A percentile compares a stretch with the other conserved stretches of the same genome.
Evolutionary conservation across 768 basidiomycete species (phyloP).

Genomic region (Russula emetica): DNA sequence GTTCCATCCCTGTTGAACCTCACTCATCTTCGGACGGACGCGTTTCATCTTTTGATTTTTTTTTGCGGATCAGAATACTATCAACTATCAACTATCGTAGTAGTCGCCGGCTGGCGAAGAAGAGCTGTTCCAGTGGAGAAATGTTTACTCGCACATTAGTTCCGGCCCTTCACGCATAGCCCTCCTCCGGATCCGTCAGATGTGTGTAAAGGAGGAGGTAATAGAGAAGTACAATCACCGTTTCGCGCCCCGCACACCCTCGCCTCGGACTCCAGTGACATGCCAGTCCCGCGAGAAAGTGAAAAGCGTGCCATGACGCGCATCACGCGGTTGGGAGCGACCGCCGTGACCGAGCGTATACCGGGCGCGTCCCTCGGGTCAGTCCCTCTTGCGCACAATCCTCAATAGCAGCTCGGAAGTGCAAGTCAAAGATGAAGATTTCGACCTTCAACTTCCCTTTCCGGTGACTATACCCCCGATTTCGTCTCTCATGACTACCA

Average conservation of each 20-base stretch:
- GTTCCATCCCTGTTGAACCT: slow-evolving; percentile 27
- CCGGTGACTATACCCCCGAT: slow-evolving; percentile 14
- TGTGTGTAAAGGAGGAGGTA: slow-evolving; percentile 42
- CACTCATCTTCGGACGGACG: neutral
- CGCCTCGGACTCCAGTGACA: slow-evolving; percentile 27
- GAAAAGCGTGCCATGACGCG: slow-evolving; percentile 3
- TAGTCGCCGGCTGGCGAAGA: slow-evolving; percentile 82
- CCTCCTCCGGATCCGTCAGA: slow-evolving; percentile 21
- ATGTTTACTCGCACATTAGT: slow-evolving; percentile 43
- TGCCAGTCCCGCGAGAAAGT: slow-evolving; percentile 15
- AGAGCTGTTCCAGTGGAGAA: slow-evolving; percentile 52
- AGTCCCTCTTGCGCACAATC: slow-evolving; percentile 25
- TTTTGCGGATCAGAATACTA: slow-evolving; percentile 48
- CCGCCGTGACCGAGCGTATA: slow-evolving; percentile 9
- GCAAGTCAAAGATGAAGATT: slow-evolving; percentile 22
- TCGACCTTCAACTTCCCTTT: slow-evolving; percentile 24
- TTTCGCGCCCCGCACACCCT: slow-evolving; percentile 35
- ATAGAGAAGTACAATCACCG: slow-evolving; percentile 12
- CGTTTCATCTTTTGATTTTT: slow-evolving; percentile 28
- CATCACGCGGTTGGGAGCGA: neutral
- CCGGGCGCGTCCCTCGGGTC: slow-evolving; percentile 11
- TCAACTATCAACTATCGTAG: too few species aligned
- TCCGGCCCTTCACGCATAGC: slow-evolving; percentile 18
- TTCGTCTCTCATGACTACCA: slow-evolving; percentile 20
- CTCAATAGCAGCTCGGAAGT: neutral